phyloP scores from a whole-genome alignment of 225 moss, liverwort and hornwort genomes.

The Bryum argenteum region DNA sequence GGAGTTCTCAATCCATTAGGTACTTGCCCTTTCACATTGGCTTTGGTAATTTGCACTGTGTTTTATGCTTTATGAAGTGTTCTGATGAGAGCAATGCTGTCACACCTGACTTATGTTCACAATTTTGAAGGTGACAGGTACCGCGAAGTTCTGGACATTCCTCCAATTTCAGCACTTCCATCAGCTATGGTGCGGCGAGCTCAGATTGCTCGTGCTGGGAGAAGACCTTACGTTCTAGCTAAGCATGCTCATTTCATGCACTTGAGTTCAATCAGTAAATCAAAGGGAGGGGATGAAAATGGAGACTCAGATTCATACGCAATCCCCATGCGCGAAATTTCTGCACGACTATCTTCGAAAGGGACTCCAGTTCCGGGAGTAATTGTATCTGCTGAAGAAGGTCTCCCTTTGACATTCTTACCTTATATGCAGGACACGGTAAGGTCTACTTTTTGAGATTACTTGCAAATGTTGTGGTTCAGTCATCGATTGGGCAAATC shows the following conservation, averaged over 20 bases:
- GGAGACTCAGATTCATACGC: conserved; percentile 10
- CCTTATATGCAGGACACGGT: conserved; percentile 50
- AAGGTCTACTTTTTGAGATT: conserved; percentile 19
- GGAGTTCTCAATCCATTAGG: conserved; percentile 51
- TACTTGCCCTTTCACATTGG: conserved; percentile 8
- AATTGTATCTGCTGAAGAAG: conserved; percentile 42
- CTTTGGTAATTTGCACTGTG: background rate
- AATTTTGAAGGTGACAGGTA: conserved; percentile 33
- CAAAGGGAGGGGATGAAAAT: conserved; percentile 26
- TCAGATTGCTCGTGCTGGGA: conserved; percentile 49
- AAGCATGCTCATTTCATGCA: conserved; percentile 50
- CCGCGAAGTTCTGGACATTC: conserved; percentile 42
- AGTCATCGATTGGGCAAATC: background rate
- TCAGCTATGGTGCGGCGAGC: conserved; percentile 47
- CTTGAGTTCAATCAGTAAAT: conserved; percentile 26
- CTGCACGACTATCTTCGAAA: conserved; percentile 9
- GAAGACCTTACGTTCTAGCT: conserved; percentile 45
- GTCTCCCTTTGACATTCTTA: conserved; percentile 41
- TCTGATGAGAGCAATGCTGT: background rate
- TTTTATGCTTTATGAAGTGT: background rate
- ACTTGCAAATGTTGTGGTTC: background rate
- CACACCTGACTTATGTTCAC: conserved; percentile 10
- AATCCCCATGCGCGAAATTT: conserved; percentile 19
- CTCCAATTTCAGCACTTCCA: conserved; percentile 44
- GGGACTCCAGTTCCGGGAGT: conserved; percentile 40